These are phyloP conservation scores for Opeltia flavorubescens DNA, from an alignment of 495 filamentous ascomycete species.

Conservation along the genomic window DNA sequence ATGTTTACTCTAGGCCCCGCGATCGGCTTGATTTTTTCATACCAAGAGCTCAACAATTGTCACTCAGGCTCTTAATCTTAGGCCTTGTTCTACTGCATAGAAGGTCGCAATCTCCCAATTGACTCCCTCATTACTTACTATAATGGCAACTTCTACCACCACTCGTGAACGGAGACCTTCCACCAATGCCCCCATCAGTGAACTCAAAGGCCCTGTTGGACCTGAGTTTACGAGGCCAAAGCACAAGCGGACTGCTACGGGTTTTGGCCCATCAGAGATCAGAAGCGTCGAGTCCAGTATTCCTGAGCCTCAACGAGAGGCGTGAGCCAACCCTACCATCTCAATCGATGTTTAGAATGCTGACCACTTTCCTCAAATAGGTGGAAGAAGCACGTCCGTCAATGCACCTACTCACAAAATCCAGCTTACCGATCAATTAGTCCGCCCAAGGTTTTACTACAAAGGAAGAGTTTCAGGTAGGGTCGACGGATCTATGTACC, in stretches of 20 bases:
- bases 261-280: conserved; percentile 79
- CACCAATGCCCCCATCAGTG: conserved; percentile 64
- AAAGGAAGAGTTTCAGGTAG: conserved; percentile 59
- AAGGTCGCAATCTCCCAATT: conserved; percentile 1
- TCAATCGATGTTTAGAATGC: neutral
- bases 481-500: neutral
- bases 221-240: conserved; percentile 66
- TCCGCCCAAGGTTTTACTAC: conserved; percentile 54
- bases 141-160: conserved; percentile 18
- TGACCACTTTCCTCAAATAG: conserved; percentile 21
- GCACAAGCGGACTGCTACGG: conserved; percentile 87
- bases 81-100: neutral
- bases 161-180: conserved; percentile 57
- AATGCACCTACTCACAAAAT: neutral
- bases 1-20: neutral
- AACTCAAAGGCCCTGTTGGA: conserved; percentile 67
- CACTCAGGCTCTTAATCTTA: too few species aligned
- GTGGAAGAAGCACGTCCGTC: conserved; percentile 66
- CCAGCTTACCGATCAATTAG: conserved; percentile 22
- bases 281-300: conserved; percentile 84
- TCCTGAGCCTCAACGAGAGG: conserved; percentile 74
- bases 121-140: conserved; percentile 6
- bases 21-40: neutral
- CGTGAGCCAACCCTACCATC: conserved; percentile 31
- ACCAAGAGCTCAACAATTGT: conserved; percentile 10